These are phyloP conservation scores for Daldinia vernicosa DNA, from an alignment of 495 filamentous ascomycete species.

Conservation along the genomic window DNA sequence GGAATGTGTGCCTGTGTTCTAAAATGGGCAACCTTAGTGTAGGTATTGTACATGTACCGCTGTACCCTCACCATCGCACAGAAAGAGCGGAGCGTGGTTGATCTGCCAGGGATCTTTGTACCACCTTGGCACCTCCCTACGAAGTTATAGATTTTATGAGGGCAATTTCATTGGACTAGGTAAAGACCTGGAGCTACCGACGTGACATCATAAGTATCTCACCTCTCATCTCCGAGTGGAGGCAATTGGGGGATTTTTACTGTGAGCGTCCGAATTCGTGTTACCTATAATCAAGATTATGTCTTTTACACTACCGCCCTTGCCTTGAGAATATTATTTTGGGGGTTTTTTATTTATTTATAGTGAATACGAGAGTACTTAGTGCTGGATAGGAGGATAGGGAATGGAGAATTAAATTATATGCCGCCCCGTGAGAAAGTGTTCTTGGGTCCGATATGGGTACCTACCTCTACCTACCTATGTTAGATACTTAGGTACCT, in stretches of 20 bases:
- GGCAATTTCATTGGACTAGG: constrained; percentile 26
- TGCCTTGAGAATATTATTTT: constrained; percentile 5
- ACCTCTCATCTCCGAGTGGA: constrained; percentile 23
- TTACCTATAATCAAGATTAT: constrained; percentile 12
- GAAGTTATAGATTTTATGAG: constrained; percentile 1
- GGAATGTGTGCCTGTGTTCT: neutral
- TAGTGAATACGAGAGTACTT: neutral
- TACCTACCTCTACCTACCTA: no score
- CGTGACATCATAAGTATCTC: constrained; percentile 37
- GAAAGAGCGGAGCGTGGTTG: constrained; percentile 5
- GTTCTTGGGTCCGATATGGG: constrained; percentile 14
- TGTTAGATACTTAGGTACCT: no score
- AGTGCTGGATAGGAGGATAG: neutral
- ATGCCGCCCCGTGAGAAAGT: neutral
- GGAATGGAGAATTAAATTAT: neutral
- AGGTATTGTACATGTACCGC: neutral
- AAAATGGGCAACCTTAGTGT: neutral
- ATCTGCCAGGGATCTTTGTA: constrained; percentile 28
- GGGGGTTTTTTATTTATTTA: neutral
- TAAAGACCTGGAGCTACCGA: constrained; percentile 9
- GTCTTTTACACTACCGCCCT: constrained; percentile 26
- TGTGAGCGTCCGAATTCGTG: constrained; percentile 15
- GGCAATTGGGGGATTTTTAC: constrained; percentile 20
- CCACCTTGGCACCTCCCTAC: constrained; percentile 19
- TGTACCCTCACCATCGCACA: neutral